Evolutionary conservation across 306 rosid genomes (phyloP).

Genomic region (Vigna mungo): DNA sequence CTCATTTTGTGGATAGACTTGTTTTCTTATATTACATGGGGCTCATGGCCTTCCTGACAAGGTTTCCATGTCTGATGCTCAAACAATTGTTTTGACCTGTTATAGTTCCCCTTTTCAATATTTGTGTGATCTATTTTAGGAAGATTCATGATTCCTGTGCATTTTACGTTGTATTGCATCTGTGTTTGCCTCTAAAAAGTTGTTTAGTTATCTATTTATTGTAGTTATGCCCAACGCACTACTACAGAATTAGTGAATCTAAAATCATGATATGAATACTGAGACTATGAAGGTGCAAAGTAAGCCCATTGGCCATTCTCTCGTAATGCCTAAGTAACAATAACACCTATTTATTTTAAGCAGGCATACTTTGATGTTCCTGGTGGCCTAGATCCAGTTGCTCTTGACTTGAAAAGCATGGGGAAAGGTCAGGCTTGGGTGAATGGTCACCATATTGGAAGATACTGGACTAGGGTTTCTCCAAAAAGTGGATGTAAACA

Average conservation of each 20-base stretch:
- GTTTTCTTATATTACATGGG: not conserved
- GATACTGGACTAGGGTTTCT: constrained; percentile 89
- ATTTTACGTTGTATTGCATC: not conserved
- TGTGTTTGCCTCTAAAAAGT: not conserved
- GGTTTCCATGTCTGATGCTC: not conserved
- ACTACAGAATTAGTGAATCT: constrained; percentile 11
- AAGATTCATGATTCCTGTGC: not conserved
- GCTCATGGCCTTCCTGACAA: not conserved
- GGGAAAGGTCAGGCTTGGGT: constrained; percentile 99
- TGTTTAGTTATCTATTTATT: not conserved
- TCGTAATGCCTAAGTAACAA: constrained; percentile 8
- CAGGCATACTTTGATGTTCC: constrained; percentile 89
- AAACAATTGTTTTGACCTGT: not conserved
- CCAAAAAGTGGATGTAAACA: constrained; percentile 76
- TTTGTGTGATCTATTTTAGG: constrained; percentile 16
- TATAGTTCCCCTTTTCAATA: not conserved
- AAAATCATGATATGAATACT: constrained; percentile 5
- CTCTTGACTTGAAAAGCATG: constrained; percentile 92
- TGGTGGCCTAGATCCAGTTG: constrained; percentile 78
- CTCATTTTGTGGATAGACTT: no score
- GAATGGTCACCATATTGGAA: constrained; percentile 93
- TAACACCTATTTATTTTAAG: constrained; percentile 36
- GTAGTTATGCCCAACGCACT: not conserved
- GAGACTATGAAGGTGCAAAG: constrained; percentile 1
- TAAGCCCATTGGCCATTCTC: constrained; percentile 27